Evolutionary conservation across 768 basidiomycete genomes (phyloP), one percentile per base, ranked within the genome.

Genomic region (Mrakia frigida): DNA sequence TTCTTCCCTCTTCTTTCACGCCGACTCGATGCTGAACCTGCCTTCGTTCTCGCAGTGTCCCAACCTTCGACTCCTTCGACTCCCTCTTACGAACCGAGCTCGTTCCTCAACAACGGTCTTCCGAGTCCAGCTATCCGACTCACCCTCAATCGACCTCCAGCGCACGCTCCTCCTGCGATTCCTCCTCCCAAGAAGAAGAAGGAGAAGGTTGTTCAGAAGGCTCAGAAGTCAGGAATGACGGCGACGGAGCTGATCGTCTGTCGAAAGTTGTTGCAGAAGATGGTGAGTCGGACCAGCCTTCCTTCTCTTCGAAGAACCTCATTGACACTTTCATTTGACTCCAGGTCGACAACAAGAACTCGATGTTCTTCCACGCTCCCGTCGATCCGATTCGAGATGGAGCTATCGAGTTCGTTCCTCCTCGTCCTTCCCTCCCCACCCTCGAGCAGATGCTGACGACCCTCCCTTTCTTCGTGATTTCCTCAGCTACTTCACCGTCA

Each of bases 381-480:
- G 96, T 98, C n/a, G 94, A 97, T 84, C 94, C 94, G n/a, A 88
- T 96, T 59, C 87, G 93, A 79, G 94, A 97, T 80, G 87, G 88
- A 80, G 94, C 93, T 14, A 92, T 92, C 25, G 91, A 91, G 92
- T 96, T 82, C 73, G 87, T 86, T 4, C 43, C 46, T 16, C 63
- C 37, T 71, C 46, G 37, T 43, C 10, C 50, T 74, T 61, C 74
- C 76, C 70, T 39, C 28, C 72, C 79, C 75, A 16, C 41, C 5
- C 61, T 67, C 53, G 52, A n/a, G 60, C 23, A 70, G 59, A 70
- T 53, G 25, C 56, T 79, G 28, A 46, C 59, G 37, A 61, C 69
- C 56, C 72, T 74, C 56, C 23, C 37, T 68, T 39, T 31, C 43
- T 75, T 71, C 53, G 43, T 16, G 25, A 46, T 13, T 18, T 10